Evolutionary conservation across 306 rosid species (phyloP).

Genomic region (Arachis hypogaea): DNA sequence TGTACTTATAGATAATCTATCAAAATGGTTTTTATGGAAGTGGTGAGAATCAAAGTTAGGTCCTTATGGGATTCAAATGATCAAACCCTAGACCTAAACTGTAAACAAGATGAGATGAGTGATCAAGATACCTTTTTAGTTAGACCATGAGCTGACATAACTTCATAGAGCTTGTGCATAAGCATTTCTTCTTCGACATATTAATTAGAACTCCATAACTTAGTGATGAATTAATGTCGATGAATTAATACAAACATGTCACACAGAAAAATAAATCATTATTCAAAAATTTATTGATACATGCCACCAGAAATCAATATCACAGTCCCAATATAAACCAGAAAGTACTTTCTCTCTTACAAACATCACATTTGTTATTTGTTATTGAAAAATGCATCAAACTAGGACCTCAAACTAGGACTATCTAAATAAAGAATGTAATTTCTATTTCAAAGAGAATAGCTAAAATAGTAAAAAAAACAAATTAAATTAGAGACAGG

Average conservation of each 20-base stretch:
- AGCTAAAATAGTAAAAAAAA: neutral
- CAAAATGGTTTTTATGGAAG: too few species aligned
- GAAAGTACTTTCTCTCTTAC: neutral
- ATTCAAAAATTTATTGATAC: neutral
- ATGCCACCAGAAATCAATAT: neutral
- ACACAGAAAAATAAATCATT: neutral
- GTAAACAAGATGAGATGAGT: neutral
- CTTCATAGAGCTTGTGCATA: slow-evolving; percentile 44
- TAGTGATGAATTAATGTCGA: neutral
- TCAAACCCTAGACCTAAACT: too few species aligned
- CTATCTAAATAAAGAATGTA: neutral
- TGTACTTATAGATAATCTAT: too few species aligned
- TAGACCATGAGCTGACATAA: slow-evolving; percentile 30
- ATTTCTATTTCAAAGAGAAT: slow-evolving; percentile 1
- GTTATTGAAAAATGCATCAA: neutral
- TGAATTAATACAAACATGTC: neutral
- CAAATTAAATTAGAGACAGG: neutral
- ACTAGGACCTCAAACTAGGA: neutral
- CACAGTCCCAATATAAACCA: neutral
- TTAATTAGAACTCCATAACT: slow-evolving; percentile 2
- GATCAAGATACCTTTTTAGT: slow-evolving; percentile 22
- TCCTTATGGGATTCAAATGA: too few species aligned
- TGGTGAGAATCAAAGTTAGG: too few species aligned
- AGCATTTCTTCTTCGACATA: slow-evolving; percentile 50
- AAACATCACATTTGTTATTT: neutral